Percentiles rank a stretch among this genome's conserved stretches.
Conservation (phyloP, 2,329 filamentous ascomycete genomes). For the Botryotinia narcissicola region DNA sequence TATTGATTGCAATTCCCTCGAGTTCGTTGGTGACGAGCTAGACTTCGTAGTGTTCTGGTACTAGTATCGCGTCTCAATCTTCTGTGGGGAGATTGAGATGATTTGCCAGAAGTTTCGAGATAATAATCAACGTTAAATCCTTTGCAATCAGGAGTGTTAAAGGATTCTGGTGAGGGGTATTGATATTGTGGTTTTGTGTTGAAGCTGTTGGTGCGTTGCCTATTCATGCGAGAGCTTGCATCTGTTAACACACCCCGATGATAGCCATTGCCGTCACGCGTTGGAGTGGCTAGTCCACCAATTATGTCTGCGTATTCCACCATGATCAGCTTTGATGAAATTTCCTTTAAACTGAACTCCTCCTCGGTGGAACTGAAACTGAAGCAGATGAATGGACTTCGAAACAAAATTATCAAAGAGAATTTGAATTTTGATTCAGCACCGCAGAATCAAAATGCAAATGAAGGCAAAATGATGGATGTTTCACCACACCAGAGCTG, state of each 20-base stretch:
- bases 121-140: not conserved
- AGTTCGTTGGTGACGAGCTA: not conserved
- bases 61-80: slow-evolving; percentile 3
- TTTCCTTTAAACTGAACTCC: not conserved
- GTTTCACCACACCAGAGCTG: not conserved
- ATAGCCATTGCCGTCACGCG: not conserved
- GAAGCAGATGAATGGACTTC: not conserved
- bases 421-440: not conserved
- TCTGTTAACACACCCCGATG: not conserved
- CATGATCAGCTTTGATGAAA: not conserved
- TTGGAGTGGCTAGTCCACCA: not conserved
- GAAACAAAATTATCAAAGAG: not conserved
- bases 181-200: not conserved
- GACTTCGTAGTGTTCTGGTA: not conserved
- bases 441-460: not conserved
- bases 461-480: not conserved
- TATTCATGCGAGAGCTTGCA: slow-evolving; percentile 1
- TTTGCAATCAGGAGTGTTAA: not conserved
- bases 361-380: not conserved
- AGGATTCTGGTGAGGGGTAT: not conserved
- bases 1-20: not conserved
- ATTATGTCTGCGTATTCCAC: not conserved
- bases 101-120: not conserved
- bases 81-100: not conserved
- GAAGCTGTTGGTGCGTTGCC: not conserved